These are phyloP conservation scores for Trichopus zeylanicus DNA, from an alignment of 116 monocot species.

Conservation along the genomic window DNA sequence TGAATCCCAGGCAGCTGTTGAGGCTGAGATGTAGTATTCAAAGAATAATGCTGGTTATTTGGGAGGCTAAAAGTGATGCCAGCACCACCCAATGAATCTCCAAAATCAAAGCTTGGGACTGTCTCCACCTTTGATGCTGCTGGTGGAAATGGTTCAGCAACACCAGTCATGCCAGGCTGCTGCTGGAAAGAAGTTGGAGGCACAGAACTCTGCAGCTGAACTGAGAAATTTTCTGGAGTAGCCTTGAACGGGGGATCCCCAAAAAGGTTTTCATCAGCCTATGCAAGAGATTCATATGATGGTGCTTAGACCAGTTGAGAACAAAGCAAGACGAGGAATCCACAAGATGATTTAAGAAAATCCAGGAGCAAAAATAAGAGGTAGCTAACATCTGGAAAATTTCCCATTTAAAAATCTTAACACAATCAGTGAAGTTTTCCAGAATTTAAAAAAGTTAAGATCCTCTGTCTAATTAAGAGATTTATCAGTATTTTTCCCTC, in stretches of 20 bases:
- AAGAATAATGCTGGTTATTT: conserved; percentile 18
- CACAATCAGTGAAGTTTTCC: no score
- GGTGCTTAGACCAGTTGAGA: neutral
- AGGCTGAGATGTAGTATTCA: conserved; percentile 5
- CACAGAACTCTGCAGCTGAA: conserved; percentile 20
- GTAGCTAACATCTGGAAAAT: no score
- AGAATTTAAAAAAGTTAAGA: no score
- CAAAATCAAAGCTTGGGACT: conserved; percentile 45
- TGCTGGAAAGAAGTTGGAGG: conserved; percentile 24
- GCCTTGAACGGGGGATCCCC: conserved; percentile 75
- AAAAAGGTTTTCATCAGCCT: conserved; percentile 70
- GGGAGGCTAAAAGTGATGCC: conserved; percentile 22
- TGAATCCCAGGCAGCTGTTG: conserved; percentile 17
- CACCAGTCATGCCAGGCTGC: conserved; percentile 9
- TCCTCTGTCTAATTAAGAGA: no score
- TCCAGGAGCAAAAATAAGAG: neutral
- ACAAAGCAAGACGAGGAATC: neutral
- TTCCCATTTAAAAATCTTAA: no score
- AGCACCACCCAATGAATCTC: conserved; percentile 47
- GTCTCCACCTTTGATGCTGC: conserved; percentile 10
- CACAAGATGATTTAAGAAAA: no score
- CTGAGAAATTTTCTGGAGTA: conserved; percentile 27
- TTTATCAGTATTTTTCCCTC: no score
- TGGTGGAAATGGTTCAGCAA: conserved; percentile 10
- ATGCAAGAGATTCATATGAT: conserved; percentile 1